Base-by-base conservation (phyloP, 768 basidiomycete genomes). In the Calvatia gigantea region DNA sequence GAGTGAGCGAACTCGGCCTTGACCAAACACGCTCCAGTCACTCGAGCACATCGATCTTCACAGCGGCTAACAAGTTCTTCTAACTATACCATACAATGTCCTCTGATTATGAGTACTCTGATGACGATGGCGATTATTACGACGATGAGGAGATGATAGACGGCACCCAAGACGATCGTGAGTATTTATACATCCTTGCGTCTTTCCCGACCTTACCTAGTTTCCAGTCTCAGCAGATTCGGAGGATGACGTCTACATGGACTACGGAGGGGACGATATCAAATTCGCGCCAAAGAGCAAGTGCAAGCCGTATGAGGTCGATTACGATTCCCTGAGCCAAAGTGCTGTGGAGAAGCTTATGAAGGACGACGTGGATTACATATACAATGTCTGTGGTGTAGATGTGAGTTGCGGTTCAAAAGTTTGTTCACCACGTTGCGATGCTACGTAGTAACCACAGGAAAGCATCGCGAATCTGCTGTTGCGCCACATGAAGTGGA, bases 401-500 rank as follows among this genome's bases (percentile, higher is more conserved):
- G 89, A 96, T 58, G 94, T 95, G 66, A 69, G 93, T 82, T 6
- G n/a, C 29, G 21, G 32, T 47, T 27, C 33, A 47, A 33, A 51
- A n/a, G 31, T 48, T 51, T 37, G 39, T 55, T 42, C 37, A 51
- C 41, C 33, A 48, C 23, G 47, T 32, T 60, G 52, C 29, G 14
- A 27, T 42, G 17, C 17, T 44, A 35, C 32, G 6, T 35, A 56
- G 42, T 23, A 29, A 25, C n/a, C 8, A 39, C 49, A 94, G 93
- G 62, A 70, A 2, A 81, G 81, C 62, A 81, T 81, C 2, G 94
- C 94, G 3, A 78, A 84, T 2, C 73, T 94, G 28, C 78, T 99
- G 5, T 75, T 99, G 56, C 84, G 94, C 27, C 75, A 90, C 72
- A 83, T 88, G 77, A 76, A 80, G 53, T 99, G 97, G 97, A 98